Evolutionary conservation across 768 basidiomycete genomes (phyloP), one percentile per base, ranked within the genome.

Genomic region (Inosperma sp.): DNA sequence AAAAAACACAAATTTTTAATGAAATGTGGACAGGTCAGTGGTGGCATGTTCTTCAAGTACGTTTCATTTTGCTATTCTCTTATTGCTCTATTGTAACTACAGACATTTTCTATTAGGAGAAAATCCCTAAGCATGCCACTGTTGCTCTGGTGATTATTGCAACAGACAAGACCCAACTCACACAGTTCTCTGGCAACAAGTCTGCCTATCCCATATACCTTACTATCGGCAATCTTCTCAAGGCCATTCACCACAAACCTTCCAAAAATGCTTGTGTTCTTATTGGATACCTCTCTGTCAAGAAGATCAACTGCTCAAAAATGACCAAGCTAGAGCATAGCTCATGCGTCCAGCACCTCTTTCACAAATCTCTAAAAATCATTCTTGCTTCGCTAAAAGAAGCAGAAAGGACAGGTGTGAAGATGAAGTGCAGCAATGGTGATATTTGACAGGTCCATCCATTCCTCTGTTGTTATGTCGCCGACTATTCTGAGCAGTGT

Each of bases 191-290:
- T 12, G 65, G 72, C 0, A 64, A 69, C 42, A 71, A 73, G 52
- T 36, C 54, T 19, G 70, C 70, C 5, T 76, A 70, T 54, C 74
- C 74, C 2, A 68, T 78, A 0, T 78, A 78, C 54, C 48, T 76
- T 0, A 71, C 73, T 3, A 60, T 75, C 26, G 74, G 72, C 0
- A 74, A 74, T 35, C 62, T 75, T 7, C 55, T 61, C 1, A 73
- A 71, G 34, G 45, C 54, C 1, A 52, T 70, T 3, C 57, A 68
- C 0, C 56, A 67, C 0, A 61, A 72, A 51, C 67, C 69, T 0
- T 67, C 66, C 1, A 21, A 51, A 7, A 63, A 62, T n/a, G 71
- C 69, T 0, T 61, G 56, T 16, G 55, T 48, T 25, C 46, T 48
- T 10, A 37, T 48, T 4, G 74, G 61, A 0, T 75, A 76, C 42